Base-by-base conservation (phyloP, 768 basidiomycete genomes). In the Cyclocybe aegerita region DNA sequence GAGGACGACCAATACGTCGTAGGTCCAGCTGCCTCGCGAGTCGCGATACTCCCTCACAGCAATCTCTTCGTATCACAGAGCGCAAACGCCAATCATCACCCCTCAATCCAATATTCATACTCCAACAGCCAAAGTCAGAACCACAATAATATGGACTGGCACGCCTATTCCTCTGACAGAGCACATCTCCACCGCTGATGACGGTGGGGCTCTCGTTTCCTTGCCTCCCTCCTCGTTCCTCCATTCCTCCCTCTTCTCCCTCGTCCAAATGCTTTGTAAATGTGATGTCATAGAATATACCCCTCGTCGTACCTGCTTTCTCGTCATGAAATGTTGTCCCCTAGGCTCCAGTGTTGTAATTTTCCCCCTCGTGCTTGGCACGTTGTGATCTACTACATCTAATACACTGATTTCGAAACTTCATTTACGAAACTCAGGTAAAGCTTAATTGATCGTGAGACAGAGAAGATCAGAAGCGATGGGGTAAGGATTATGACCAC, bases 1-100 rank as follows among this genome's bases (percentile, higher is more conserved):
- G 86, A 88, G 63, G 86, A 88, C 45, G 85, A 86, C 33, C 67
- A 77, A 59, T 81, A 82, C 45, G 70, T 67, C 56, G 83, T 82
- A 64, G 61, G 78, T 61, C 36, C 4, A 56, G 48, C 52, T 49
- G 43, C 45, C 43, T 54, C 23, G 15, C 8, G 14, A 31, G 42
- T 29, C n/a, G 9, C n/a, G 35, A 14, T 34, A 34, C 40, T 39
- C 17, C 32, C 17, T 31, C 15, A 9, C 43, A n/a, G 15, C 39
- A 36, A 43, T 31, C 17, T n/a, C 16, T 16, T 16, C 34, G 30
- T 11, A 39, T 44, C 16, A 37, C 43, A 56, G 51, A 31, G 42
- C 8, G 37, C 53, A 37, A 55, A 55, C 30, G 17, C 47, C 42
- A 42, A 32, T 39, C 51, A 58, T 14, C 37, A 71, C 47, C 66